Conservation (phyloP, 768 basidiomycete genomes). For the Lactarius sanguifluus region DNA sequence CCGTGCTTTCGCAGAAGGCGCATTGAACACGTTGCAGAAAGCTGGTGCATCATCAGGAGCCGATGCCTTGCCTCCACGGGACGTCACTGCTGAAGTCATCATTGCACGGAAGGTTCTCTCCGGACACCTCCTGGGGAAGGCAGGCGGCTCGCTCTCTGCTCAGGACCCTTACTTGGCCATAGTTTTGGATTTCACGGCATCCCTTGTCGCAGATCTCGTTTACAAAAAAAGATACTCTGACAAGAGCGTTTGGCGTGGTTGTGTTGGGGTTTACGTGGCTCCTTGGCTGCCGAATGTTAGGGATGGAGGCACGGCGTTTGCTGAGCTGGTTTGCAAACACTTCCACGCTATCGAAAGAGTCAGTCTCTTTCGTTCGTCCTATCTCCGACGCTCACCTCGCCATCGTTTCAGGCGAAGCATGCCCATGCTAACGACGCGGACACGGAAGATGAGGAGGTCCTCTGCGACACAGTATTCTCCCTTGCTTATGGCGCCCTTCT, state of each 20-base stretch:
- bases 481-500: slow-evolving; percentile 94
- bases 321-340: slow-evolving; percentile 64
- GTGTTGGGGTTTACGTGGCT: slow-evolving; percentile 66
- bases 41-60: slow-evolving; percentile 80
- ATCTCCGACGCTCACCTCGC: slow-evolving; percentile 10
- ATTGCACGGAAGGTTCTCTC: slow-evolving; percentile 56
- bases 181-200: slow-evolving; percentile 70
- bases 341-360: slow-evolving; percentile 77
- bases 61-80: slow-evolving; percentile 66
- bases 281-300: slow-evolving; percentile 58
- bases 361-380: slow-evolving; percentile 15
- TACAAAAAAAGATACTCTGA: slow-evolving; percentile 57
- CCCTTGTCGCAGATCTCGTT: slow-evolving; percentile 76
- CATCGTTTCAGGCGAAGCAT: slow-evolving; percentile 53
- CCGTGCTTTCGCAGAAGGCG: slow-evolving; percentile 87
- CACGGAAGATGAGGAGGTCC: slow-evolving; percentile 75
- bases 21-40: slow-evolving; percentile 74
- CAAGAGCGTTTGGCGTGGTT: slow-evolving; percentile 60
- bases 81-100: slow-evolving; percentile 62
- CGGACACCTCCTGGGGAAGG: slow-evolving; percentile 55
- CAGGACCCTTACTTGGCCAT: slow-evolving; percentile 54
- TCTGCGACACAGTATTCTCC: slow-evolving; percentile 93
- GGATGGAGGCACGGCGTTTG: slow-evolving; percentile 50
- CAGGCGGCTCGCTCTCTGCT: slow-evolving; percentile 48
- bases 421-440: slow-evolving; percentile 43